Base-by-base conservation (phyloP, 768 basidiomycete genomes). In the Botryobasidium botryosum region DNA sequence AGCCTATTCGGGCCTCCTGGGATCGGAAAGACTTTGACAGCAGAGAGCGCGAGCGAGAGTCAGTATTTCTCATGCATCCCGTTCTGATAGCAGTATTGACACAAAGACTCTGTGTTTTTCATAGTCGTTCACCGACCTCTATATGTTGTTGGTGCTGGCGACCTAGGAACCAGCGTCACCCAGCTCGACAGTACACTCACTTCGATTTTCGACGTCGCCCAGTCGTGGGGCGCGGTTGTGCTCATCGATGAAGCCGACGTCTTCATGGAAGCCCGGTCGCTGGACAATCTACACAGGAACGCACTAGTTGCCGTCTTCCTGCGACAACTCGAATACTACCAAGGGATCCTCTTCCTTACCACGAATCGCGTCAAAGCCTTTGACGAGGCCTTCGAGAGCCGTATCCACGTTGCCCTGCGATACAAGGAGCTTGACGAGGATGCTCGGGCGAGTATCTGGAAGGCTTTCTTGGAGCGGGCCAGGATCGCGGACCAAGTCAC, bases 271-370 rank as follows among this genome's bases (percentile, higher is more conserved):
- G 71, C 74, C 55, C 70, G 77, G 5, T 73, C 73, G 3, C 60
- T 77, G 31, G 72, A 76, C 45, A 71, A 78, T 53, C 55, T 79
- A 10, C 67, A 74, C 52, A 66, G 77, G 8, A 81, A 79, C 51
- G 77, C 77, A 1, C 76, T 79, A 69, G 76, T 81, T 5, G 75
- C 76, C 3, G 76, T 78, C 10, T 79, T 75, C 68, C 49, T 57
- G 4, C 52, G 55, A 2, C 46, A 56, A 35, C 51, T 56, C 27
- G 51, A 56, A 45, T 70, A 56, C 43, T 63, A 60, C 55, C 56
- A 55, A 24, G 62, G 63, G 25, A 62, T 65, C 38, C 57, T 64
- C n/a, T 62, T 65, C 54, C 51, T 65, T 29, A 65, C 64, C 5
- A 64, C 64, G 25, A 65, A 63, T 50, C 57, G 61, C 24, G 60